These are phyloP conservation scores for Nitzschia putrida DNA, from an alignment of 108 stramenopile species.

Conservation along the genomic window DNA sequence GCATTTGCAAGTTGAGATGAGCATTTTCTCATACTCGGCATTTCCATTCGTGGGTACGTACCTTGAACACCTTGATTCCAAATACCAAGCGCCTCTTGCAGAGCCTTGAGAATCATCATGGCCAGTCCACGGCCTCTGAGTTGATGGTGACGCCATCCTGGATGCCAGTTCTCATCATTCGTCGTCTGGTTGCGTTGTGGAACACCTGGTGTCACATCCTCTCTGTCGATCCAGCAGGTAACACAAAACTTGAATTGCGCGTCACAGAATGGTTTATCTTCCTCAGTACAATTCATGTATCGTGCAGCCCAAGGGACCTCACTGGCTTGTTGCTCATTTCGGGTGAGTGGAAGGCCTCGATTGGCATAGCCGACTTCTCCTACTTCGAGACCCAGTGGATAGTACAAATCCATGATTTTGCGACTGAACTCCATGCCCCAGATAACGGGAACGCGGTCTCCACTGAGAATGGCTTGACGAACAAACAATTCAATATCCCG, in stretches of 20 bases:
- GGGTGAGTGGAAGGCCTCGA: slow-evolving; percentile 44
- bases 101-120: slow-evolving; percentile 51
- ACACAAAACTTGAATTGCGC: slow-evolving; percentile 44
- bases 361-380: slow-evolving; percentile 52
- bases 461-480: slow-evolving; percentile 63
- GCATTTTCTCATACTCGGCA: not conserved
- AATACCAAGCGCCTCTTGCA: slow-evolving; percentile 54
- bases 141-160: slow-evolving; percentile 71
- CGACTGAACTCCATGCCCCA: slow-evolving; percentile 39
- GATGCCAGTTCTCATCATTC: slow-evolving; percentile 45
- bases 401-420: slow-evolving; percentile 38
- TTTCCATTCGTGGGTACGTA: not conserved
- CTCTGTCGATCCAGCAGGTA: slow-evolving; percentile 60
- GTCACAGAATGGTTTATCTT: slow-evolving; percentile 39
- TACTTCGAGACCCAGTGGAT: slow-evolving; percentile 65
- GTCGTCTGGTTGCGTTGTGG: slow-evolving; percentile 19
- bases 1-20: not conserved
- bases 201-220: slow-evolving; percentile 18
- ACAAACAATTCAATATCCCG: slow-evolving; percentile 55
- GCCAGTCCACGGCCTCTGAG: slow-evolving; percentile 61
- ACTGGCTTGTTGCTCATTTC: slow-evolving; percentile 32
- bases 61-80: slow-evolving; percentile 34
- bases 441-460: slow-evolving; percentile 59
- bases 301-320: slow-evolving; percentile 67
- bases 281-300: slow-evolving; percentile 56